Evolutionary conservation across 371 early-diverging fungal genomes (phyloP).

Genomic region (Mortierella polycephala): DNA sequence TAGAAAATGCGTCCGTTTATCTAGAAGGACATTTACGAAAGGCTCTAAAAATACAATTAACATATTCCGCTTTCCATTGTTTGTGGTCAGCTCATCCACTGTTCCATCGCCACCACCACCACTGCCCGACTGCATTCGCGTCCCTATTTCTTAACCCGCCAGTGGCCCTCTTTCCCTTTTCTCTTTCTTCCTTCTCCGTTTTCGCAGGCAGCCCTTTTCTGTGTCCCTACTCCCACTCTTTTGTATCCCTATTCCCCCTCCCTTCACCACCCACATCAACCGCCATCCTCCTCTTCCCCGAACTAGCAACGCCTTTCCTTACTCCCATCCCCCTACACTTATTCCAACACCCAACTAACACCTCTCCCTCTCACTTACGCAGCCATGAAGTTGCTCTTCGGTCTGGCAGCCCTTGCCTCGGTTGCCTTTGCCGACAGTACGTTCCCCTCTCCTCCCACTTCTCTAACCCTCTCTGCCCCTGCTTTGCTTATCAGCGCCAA

Average conservation of each 20-base stretch:
- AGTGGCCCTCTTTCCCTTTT: neutral
- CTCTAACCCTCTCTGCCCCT: neutral
- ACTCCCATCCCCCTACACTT: neutral
- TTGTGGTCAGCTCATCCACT: too few relatives aligned
- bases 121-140: too few relatives aligned
- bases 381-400: constrained; percentile 33
- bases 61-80: too few relatives aligned
- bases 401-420: constrained; percentile 32
- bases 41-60: too few relatives aligned
- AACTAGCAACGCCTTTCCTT: neutral
- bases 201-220: neutral
- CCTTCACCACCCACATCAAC: neutral
- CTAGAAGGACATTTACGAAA: too few relatives aligned
- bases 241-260: neutral
- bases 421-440: constrained; percentile 41
- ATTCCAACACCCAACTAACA: neutral
- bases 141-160: too few relatives aligned
- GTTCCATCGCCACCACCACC: too few relatives aligned
- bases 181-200: neutral
- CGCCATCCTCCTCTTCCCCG: neutral
- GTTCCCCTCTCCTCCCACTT: neutral
- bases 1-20: too few relatives aligned
- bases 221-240: constrained; percentile 15
- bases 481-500: neutral
- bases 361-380: neutral